These are phyloP conservation scores for Pseudogymnoascus sp. DNA, from an alignment of 2,329 filamentous ascomycete species.

Conservation along the genomic window DNA sequence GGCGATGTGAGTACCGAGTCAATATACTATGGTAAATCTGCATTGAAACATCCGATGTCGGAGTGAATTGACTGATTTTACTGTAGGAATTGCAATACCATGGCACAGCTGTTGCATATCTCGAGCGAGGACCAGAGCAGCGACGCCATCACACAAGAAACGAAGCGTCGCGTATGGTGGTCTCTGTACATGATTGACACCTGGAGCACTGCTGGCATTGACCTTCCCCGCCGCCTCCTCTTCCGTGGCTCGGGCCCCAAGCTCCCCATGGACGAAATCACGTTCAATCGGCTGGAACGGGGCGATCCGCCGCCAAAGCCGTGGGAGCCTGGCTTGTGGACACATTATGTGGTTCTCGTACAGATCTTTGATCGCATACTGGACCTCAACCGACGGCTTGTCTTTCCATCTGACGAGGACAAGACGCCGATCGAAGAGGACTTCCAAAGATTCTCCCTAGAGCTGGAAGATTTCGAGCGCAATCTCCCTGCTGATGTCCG, in stretches of 20 bases:
- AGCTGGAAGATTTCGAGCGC: conserved; percentile 24
- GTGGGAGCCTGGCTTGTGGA: conserved; percentile 28
- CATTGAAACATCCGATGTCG: background rate
- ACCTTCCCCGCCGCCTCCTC: conserved; percentile 25
- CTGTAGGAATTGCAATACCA: conserved; percentile 28
- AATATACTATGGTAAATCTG: background rate
- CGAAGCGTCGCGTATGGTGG: conserved; percentile 31
- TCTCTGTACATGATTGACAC: conserved; percentile 30
- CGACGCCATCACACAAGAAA: conserved; percentile 24
- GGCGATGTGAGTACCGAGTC: background rate
- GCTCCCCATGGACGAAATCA: conserved; percentile 28
- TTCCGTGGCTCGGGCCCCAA: conserved; percentile 10
- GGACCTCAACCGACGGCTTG: conserved; percentile 27
- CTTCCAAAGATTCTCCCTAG: conserved; percentile 12
- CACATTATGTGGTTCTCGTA: conserved; percentile 16
- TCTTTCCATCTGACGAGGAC: conserved; percentile 25
- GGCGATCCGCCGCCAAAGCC: conserved; percentile 19
- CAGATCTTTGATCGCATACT: conserved; percentile 30
- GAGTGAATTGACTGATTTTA: background rate
- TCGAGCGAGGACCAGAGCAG: conserved; percentile 17
- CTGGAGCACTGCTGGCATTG: conserved; percentile 30
- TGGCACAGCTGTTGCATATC: conserved; percentile 30
- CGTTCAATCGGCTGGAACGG: conserved; percentile 19
- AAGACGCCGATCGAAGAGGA: conserved; percentile 21
- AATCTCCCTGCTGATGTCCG: conserved; percentile 18